Evolutionary conservation across 352 stramenopile species (phyloP), one percentile per base, ranked within the genome.

Genomic region (Phytophthora sp.): DNA sequence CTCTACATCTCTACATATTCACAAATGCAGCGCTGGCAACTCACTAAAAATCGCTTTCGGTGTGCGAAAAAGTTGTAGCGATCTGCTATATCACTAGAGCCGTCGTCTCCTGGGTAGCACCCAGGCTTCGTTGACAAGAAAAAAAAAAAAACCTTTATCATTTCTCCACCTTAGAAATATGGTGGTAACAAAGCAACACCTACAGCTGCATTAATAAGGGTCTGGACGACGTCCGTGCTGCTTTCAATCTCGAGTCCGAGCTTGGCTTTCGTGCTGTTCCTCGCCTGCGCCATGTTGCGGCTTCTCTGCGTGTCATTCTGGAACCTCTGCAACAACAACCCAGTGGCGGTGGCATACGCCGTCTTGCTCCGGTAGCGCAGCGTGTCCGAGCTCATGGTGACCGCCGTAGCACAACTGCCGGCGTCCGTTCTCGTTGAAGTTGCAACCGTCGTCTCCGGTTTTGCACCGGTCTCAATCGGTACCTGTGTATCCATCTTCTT

Each of bases 41-140:
- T 51, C 54, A 89, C 79, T 52, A 88, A 37, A 41, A 87, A 88
- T 20, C 74, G 74, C 28, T 84, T 85, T 5, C 78, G 72, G 17
- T 88, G 78, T 4, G 43, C 81, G 23, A 78, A 90, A 49, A 88
- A 88, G 37, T 90, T 89, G 65, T 89, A 89, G 23, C 75, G 62
- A 28, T 87, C 73, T 1, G 59, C 62, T n/a, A 87, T 69, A 43
- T 84, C 73, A 39, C 56, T 48, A 3, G 73, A 84, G 10, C 79
- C 76, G 41, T 89, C 79, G 28, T 89, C 77, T 37, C 65, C 70
- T n/a, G 66, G 55, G 62, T 87, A 87, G 48, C 62, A 81, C 1
- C 72, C 71, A 1, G 80, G 77, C 74, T 86, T 53, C n/a, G 39
- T 5, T 2, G 28, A n/a, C 13, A 41, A 4, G 17, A 21, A 51